Evolutionary conservation across 2,329 filamentous ascomycete species (phyloP), one percentile per base, ranked within the genome.

Genomic region (Aspergillus pseudoterreus): DNA sequence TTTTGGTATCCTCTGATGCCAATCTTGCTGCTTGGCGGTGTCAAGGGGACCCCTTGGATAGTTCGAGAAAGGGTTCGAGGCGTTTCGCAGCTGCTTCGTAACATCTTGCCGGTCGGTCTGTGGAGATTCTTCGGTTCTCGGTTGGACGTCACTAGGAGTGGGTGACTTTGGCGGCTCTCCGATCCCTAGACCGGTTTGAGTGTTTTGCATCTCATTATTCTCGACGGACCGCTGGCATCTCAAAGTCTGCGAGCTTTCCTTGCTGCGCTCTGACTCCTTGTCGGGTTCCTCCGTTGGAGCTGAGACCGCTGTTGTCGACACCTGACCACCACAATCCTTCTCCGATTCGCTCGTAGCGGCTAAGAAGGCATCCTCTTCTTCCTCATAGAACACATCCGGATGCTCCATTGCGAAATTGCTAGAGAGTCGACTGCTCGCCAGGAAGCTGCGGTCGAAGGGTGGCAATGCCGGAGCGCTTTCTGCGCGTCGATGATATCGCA

Each of bases 381-480:
- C 75, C 57, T 78, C 76, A 43, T 78, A 73, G 51, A 78, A 76
- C 4, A 78, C 76, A 57, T 78, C 76, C 5, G 69, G 68, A 38
- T 71, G 71, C 45, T 73, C 69, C 46, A 76, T 61, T 1, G 67
- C 62, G 6, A 70, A 60, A 39, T 65, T 69, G 22, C 68, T 73
- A 12, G 67, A 66, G 24, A 77, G 59, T 6, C 73, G 69, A 42
- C 64, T 63, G 19, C 66, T 62, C 21, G 62, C 63, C 41, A 78
- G 66, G 36, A 64, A 61, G 50, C 64, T 70, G 45, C 74, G 72
- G 56, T 78, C 75, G 50, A 78, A 71, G 5, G 75, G 73, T 43
- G 72, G 73, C 74, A 78, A 72, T 49, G 71, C 72, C 2, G 76
- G 76, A 6, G 76, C 76, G 57, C 75, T 78, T 57, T 78, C 76